Base-by-base conservation (phyloP, 257 asterid genomes). In the Solanum sparsipilum region DNA sequence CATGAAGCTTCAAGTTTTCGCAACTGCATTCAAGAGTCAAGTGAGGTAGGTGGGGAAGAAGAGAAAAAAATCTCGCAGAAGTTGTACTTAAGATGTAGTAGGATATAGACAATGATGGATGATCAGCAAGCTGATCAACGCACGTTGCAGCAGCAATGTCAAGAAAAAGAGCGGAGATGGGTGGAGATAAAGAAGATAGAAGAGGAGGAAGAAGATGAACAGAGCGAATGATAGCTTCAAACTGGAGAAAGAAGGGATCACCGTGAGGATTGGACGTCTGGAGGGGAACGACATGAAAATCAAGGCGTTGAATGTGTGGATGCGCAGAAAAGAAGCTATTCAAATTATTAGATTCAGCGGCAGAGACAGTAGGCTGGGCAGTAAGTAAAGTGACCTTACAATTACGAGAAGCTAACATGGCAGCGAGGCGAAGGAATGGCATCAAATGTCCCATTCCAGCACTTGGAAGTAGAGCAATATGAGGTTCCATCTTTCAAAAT, bases 301-400 rank as follows among this genome's bases (percentile, higher is more conserved):
- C 91, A 15, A 89, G 90, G n/a, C 90, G 44, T 71, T 92, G 85
- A 27, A 92, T 89, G 8, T 83, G 39, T 38, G 86, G 92, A 48
- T 86, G 87, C 27, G 27, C 29, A 31, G 89, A 13, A 34, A 91
- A 79, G 83, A 91, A 89, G 87, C 31, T 81, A 74, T 74, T 74
- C 56, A 89, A 83, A 7, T 65, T 56, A 29, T 23, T 36, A n/a
- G 86, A 87, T 31, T 56, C 71, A 27, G 89, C 76, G 27, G 72
- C 73, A 58, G 91, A n/a, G 74, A 88, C 72, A 90, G 75, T 56
- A 86, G 91, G 44, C 86, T 27, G 27, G 79, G 84, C 84, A 65
- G 87, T 88, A 46, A 92, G 78, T 73, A 91, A 88, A 63, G 93
- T 91, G 52, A 91, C 85, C n/a, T 25, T 88, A 88, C 89, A 88